phyloP scores from a whole-genome alignment of 257 asterid species.

The Euphrasia confusa region DNA sequence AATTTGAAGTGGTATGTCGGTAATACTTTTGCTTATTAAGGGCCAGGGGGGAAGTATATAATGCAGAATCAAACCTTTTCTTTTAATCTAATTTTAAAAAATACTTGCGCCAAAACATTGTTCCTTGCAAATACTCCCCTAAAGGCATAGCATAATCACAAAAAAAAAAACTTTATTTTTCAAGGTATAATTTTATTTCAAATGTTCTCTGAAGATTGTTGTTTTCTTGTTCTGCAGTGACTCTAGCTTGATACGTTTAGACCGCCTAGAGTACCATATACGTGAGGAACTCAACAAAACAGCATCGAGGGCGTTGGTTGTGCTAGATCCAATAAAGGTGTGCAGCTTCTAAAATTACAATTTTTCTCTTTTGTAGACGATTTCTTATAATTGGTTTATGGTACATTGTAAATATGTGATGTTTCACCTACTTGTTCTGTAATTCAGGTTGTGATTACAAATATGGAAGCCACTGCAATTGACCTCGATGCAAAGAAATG shows the following conservation, averaged over 20 bases:
- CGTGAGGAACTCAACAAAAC: conserved; percentile 89
- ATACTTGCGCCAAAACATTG: not conserved
- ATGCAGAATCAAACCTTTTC: not conserved
- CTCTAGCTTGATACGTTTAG: conserved; percentile 63
- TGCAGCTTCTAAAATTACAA: conserved; percentile 5
- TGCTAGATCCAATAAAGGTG: conserved; percentile 86
- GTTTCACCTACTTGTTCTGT: conserved; percentile 3
- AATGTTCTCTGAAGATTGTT: conserved; percentile 22
- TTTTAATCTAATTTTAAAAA: not conserved
- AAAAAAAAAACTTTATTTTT: not conserved
- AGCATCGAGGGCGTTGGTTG: conserved; percentile 78
- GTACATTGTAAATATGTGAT: not conserved
- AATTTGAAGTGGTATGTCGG: not conserved
- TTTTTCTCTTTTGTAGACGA: not conserved
- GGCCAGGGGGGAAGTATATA: not conserved
- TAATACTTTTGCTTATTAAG: too few species aligned
- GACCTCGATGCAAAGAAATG: conserved; percentile 88
- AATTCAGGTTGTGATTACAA: conserved; percentile 73
- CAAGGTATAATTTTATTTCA: conserved; percentile 5
- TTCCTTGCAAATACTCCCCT: not conserved
- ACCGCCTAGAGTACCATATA: conserved; percentile 82
- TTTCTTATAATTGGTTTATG: not conserved
- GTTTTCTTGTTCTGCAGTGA: conserved; percentile 53
- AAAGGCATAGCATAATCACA: not conserved
- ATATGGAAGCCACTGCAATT: conserved; percentile 58